Conservation (phyloP, 129 eudicot genomes). For the Kitagawia praeruptora region DNA sequence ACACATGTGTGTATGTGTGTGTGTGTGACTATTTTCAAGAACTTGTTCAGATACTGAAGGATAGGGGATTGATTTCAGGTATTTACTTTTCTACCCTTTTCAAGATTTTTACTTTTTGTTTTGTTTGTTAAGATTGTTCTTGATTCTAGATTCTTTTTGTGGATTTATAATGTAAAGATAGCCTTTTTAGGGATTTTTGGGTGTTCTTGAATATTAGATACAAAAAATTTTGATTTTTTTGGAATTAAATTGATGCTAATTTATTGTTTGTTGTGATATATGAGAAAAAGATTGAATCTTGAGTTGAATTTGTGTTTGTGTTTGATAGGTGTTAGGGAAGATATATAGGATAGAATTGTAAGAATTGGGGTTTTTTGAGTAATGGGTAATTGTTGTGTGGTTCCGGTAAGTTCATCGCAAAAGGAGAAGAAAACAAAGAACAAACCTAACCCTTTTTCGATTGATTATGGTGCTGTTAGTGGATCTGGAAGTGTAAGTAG, state of each 20-base stretch:
- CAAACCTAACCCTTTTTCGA: slow-evolving; percentile 49
- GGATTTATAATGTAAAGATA: neutral
- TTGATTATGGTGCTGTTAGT: slow-evolving; percentile 28
- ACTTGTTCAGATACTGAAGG: slow-evolving; percentile 11
- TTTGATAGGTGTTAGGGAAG: slow-evolving; percentile 4
- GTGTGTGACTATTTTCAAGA: neutral
- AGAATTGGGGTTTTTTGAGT: slow-evolving; percentile 19
- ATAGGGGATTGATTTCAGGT: neutral
- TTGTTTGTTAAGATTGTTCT: neutral
- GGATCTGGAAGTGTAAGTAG: slow-evolving; percentile 33
- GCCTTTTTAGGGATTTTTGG: neutral
- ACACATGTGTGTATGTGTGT: neutral
- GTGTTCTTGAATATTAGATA: neutral
- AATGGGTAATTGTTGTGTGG: slow-evolving; percentile 76
- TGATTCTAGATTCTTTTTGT: slow-evolving; percentile 11
- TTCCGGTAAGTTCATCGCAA: slow-evolving; percentile 34
- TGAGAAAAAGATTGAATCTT: neutral
- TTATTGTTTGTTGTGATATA: neutral
- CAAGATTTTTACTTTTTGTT: neutral
- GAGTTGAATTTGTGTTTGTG: neutral
- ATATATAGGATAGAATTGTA: neutral
- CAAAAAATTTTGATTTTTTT: neutral
- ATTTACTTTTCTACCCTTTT: neutral
- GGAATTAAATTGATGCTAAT: neutral
- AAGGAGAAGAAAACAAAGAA: slow-evolving; percentile 33